Base-by-base conservation (phyloP, 108 stramenopile genomes). In the Pseudonitzschia delicatissima region DNA sequence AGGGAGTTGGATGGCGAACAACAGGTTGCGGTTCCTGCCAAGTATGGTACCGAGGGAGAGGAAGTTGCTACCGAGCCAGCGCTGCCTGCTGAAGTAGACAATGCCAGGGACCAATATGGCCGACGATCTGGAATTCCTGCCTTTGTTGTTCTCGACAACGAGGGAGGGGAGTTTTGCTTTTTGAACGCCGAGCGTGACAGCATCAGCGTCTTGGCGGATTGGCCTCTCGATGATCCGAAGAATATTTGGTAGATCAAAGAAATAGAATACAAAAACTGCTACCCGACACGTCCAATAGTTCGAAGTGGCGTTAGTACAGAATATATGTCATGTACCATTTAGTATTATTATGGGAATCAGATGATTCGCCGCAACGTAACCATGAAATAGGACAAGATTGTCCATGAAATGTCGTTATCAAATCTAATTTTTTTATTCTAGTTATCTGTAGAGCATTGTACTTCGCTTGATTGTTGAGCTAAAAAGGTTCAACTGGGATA, bases 71-170 rank as follows among this genome's bases (percentile, higher is more conserved):
- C 60, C n/a, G 60, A 61, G 27, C 13, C 17, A 23, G 35, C 23
- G 12, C 37, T 28, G 7, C 21, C 26, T 21, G 55, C 4, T n/a
- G 27, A 57, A 57, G 25, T 57, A 3, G 39, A 37, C 4, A 18
- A 26, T 18, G 15, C n/a, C n/a, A 8, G 27, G 32, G 61, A 36
- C 13, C 25, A 36, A 45, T 55, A 13, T 15, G 52, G 37, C 8
- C 67, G 87, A 18, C 65, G 87, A 50, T 83, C 82, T 57, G 87
- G 87, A 4, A 79, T 88, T 48, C 87, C 87, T 37, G 80, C 87
- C 5, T 47, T 88, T 1, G 84, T 88, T 20, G 87, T 88, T 2
- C 71, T 88, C 49, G 55, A 68, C 44, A 68, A 69, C 12, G 66
- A 62, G 12, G 83, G 82, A 21, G 63, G 69, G 25, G 87, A 88